phyloP scores from a whole-genome alignment of 768 basidiomycete genomes.

The Rhodotorula babjevae region DNA sequence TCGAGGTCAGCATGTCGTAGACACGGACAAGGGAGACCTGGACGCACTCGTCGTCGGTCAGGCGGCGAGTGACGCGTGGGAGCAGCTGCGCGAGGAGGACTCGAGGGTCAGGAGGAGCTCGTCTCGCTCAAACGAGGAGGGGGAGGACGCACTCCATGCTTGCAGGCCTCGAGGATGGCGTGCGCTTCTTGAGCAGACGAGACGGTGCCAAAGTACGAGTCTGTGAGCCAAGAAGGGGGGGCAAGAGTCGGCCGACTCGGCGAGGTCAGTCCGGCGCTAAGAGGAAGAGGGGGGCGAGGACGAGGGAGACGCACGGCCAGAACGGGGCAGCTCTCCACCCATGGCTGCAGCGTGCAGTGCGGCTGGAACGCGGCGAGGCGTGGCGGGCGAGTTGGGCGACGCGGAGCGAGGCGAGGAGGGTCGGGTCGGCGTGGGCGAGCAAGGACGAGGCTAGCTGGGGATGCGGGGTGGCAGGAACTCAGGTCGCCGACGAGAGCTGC shows the following conservation, averaged over 20 bases:
- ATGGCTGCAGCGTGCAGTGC: not conserved
- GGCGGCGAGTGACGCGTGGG: constrained; percentile 44
- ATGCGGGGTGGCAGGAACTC: too few species aligned
- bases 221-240: constrained; percentile 12
- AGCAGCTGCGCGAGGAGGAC: constrained; percentile 45
- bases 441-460: too few species aligned
- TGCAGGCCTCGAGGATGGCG: constrained; percentile 30
- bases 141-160: constrained; percentile 31
- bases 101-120: constrained; percentile 34
- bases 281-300: not conserved
- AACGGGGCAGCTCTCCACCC: constrained; percentile 6
- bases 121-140: not conserved
- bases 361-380: too few species aligned
- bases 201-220: constrained; percentile 35
- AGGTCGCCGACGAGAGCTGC: too few species aligned
- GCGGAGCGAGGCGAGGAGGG: too few species aligned
- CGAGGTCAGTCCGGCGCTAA: not conserved
- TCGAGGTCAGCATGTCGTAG: not conserved
- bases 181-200: constrained; percentile 26
- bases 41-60: constrained; percentile 48
- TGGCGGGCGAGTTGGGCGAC: too few species aligned
- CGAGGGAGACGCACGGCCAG: constrained; percentile 12
- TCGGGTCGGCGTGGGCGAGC: too few species aligned
- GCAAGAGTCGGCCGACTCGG: constrained; percentile 4
- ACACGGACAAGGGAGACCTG: constrained; percentile 41